Conservation (phyloP, 768 basidiomycete genomes). For the Suillus placidus region DNA sequence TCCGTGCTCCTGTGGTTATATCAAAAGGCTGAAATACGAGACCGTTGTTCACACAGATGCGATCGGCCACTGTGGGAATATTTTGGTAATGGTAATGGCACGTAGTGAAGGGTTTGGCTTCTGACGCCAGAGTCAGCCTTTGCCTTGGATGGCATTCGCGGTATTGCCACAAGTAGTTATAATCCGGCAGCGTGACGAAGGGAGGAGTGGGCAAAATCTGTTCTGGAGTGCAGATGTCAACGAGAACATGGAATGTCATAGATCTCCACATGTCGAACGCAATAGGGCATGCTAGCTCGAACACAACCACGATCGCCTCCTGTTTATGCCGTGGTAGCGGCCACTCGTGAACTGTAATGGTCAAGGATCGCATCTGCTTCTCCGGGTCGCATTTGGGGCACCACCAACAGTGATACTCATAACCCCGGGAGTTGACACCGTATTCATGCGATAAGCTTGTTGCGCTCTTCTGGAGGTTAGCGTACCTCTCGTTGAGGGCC, state of each 20-base stretch:
- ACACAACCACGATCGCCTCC: conserved; percentile 37
- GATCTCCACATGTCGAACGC: conserved; percentile 48
- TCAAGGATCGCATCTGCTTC: conserved; percentile 20
- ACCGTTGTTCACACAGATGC: conserved; percentile 38
- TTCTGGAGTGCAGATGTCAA: conserved; percentile 36
- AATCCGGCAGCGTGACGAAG: conserved; percentile 20
- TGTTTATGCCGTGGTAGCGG: conserved; percentile 40
- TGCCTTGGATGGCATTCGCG: conserved; percentile 20
- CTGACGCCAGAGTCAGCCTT: conserved; percentile 25
- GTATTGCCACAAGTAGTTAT: conserved; percentile 18
- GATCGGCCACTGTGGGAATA: conserved; percentile 19
- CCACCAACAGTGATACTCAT: background rate
- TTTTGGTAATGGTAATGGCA: conserved; percentile 18
- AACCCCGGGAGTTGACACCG: background rate
- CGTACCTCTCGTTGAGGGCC: conserved; percentile 20
- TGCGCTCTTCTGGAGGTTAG: background rate
- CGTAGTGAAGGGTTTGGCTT: conserved; percentile 24
- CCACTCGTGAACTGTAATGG: conserved; percentile 47
- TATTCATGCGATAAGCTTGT: background rate
- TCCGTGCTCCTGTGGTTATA: conserved; percentile 17
- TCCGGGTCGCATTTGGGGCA: conserved; percentile 36
- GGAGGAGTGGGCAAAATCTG: conserved; percentile 8
- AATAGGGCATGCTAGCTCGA: conserved; percentile 45
- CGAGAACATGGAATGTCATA: conserved; percentile 41
- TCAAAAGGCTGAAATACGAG: conserved; percentile 39